Evolutionary conservation across 495 filamentous ascomycete species (phyloP), one percentile per base, ranked within the genome.

Genomic region (Parachaetomium inaequale): DNA sequence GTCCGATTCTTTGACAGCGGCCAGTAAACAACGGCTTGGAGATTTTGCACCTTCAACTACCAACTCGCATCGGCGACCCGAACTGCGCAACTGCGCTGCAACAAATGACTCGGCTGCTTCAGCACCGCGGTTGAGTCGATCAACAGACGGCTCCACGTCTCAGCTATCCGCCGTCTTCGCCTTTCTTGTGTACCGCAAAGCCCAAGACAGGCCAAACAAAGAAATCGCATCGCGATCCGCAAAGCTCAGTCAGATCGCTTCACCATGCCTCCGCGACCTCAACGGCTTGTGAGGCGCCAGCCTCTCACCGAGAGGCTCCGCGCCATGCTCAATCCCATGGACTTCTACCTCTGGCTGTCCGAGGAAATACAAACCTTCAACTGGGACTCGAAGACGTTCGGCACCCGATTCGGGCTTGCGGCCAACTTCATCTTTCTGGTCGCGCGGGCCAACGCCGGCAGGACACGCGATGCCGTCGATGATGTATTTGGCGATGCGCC

Each of bases 341-440:
- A 98, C 75, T 88, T 92, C 71, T 78, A 94, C 38, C 82, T 98
- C 23, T 93, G 89, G 87, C 74, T 96, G 3, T 95, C 90, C 1
- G 93, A 96, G 68, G 88, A 93, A 74, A 80, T 97, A 61, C 91
- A 96, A 69, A 87, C 88, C 1, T 83, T 87, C 65, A 90, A 95
- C 55, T 96, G 91, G 89, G 89, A 96, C 66, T 88, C 92, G 61
- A 89, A 91, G 63, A 75, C 82, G 21, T 88, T 89, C 76, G 89
- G 89, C 15, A 81, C 84, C 2, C 83, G 89, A 36, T 77, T 96
- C 28, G 94, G 92, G 0, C 63, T 96, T 25, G 75, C 63, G 1
- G 76, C 92, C 63, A 97, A 98, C 69, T 66, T 95, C 17, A 64
- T 88, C 23, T 95, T 96, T 74, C 76, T 97, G 36, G 75, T 98